These are phyloP conservation scores for Candida silvatica DNA, from an alignment of 805 yeast species.

Conservation along the genomic window DNA sequence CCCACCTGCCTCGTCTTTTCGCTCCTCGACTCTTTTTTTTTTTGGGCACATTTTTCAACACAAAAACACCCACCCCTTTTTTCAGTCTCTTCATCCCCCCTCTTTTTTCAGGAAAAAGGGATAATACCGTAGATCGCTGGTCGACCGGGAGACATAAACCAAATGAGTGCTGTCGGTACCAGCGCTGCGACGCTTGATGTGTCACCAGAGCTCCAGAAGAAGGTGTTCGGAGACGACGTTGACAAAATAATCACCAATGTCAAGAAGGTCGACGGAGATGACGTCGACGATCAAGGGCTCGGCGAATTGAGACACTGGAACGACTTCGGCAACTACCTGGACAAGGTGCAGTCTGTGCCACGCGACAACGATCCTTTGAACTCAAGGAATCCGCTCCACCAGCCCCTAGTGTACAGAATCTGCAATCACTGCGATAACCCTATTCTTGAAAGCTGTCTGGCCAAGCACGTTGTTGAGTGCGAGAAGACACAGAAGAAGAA, in stretches of 20 bases:
- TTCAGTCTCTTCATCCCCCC: too few relatives aligned
- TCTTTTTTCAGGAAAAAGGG: too few relatives aligned
- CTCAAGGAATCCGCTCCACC: constrained; percentile 27
- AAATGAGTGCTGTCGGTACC: too few relatives aligned
- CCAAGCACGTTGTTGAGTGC: constrained; percentile 32
- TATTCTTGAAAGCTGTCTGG: constrained; percentile 27
- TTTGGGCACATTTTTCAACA: too few relatives aligned
- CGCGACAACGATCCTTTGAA: constrained; percentile 5
- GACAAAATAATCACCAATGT: constrained; percentile 13
- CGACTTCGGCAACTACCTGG: constrained; percentile 26
- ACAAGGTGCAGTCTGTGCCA: constrained; percentile 18
- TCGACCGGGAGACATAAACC: too few relatives aligned
- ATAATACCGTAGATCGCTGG: too few relatives aligned
- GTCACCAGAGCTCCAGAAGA: constrained; percentile 15
- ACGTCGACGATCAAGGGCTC: constrained; percentile 1
- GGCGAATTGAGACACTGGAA: constrained; percentile 25
- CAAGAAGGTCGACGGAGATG: constrained; percentile 6
- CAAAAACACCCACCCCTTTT: too few relatives aligned
- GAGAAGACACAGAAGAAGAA: constrained; percentile 23
- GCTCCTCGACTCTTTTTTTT: too few relatives aligned
- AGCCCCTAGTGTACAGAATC: constrained; percentile 33
- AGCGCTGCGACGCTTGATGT: constrained; percentile 6
- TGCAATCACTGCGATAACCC: constrained; percentile 42
- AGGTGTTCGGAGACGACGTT: constrained; percentile 18
- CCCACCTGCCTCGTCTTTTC: too few relatives aligned